These are phyloP conservation scores for Aspergillus vadensis DNA, from an alignment of 2,329 filamentous ascomycete genomes.

Conservation along the genomic window DNA sequence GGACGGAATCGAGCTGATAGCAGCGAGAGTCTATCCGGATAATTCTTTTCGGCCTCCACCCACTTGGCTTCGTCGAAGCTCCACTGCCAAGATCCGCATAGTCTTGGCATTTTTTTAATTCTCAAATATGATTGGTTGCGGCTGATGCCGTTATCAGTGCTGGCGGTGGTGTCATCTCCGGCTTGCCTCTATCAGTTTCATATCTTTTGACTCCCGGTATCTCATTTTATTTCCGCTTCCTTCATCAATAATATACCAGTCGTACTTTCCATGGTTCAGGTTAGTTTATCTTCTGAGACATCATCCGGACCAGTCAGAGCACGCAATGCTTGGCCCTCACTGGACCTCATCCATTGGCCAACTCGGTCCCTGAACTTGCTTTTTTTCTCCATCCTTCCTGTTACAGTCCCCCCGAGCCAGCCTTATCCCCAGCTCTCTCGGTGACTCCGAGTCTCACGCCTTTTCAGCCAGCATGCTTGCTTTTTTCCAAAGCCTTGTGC, in stretches of 20 bases:
- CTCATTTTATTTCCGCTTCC: too few relatives aligned
- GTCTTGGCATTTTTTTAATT: too few relatives aligned
- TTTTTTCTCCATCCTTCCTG: neutral
- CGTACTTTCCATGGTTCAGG: too few relatives aligned
- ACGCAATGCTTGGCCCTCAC: neutral
- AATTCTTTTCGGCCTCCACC: neutral
- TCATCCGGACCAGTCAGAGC: neutral
- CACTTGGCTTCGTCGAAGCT: constrained; percentile 9
- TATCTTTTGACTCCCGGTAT: too few relatives aligned
- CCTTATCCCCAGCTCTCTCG: neutral
- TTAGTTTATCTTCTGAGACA: neutral
- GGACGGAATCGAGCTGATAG: neutral
- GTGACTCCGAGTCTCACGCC: neutral
- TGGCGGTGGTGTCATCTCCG: constrained; percentile 9
- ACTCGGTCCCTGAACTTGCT: neutral
- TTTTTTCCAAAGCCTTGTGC: neutral
- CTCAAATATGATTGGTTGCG: neutral
- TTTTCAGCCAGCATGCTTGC: neutral
- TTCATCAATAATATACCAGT: too few relatives aligned
- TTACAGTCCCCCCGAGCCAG: neutral
- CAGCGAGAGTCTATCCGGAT: neutral
- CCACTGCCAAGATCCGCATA: neutral
- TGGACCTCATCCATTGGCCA: neutral
- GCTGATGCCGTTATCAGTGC: constrained; percentile 8
- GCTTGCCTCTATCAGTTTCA: neutral